Conservation (phyloP, 169 alveolate species). For the Plasmodium adleri region DNA sequence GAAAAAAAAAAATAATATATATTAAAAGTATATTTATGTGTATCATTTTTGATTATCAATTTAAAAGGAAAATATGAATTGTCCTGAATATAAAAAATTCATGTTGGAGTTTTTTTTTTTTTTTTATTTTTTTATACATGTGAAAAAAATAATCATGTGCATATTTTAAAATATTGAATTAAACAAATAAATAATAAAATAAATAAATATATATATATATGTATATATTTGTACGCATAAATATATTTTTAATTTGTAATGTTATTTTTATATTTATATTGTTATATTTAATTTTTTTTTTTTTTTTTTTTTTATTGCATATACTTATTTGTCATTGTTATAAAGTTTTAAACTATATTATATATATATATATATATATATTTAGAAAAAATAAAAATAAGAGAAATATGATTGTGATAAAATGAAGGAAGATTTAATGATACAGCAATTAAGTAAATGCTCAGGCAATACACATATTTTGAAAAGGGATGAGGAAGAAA, state of each 20-base stretch:
- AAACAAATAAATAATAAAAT: too few relatives aligned
- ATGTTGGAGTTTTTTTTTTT: not conserved
- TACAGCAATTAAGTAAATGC: slow-evolving; percentile 21
- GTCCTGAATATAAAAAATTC: not conserved
- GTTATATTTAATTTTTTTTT: too few relatives aligned
- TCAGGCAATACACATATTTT: slow-evolving; percentile 27
- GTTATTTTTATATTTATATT: too few relatives aligned
- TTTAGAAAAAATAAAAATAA: not conserved
- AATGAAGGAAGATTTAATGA: slow-evolving; percentile 34
- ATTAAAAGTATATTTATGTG: not conserved
- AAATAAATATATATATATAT: too few relatives aligned
- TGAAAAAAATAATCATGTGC: not conserved
- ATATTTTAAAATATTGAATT: too few relatives aligned
- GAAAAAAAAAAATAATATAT: not conserved
- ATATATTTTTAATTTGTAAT: too few relatives aligned
- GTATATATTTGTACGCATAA: too few relatives aligned
- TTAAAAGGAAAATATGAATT: not conserved
- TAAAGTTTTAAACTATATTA: too few relatives aligned
- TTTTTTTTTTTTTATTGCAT: too few relatives aligned
- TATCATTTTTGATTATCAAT: slow-evolving; percentile 1
- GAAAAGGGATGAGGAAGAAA: slow-evolving; percentile 13
- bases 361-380: too few relatives aligned
- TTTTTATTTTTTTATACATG: not conserved
- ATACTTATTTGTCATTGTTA: too few relatives aligned
- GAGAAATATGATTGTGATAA: slow-evolving; percentile 40